phyloP scores from a whole-genome alignment of 352 stramenopile genomes.

The Phytophthora constricta region DNA sequence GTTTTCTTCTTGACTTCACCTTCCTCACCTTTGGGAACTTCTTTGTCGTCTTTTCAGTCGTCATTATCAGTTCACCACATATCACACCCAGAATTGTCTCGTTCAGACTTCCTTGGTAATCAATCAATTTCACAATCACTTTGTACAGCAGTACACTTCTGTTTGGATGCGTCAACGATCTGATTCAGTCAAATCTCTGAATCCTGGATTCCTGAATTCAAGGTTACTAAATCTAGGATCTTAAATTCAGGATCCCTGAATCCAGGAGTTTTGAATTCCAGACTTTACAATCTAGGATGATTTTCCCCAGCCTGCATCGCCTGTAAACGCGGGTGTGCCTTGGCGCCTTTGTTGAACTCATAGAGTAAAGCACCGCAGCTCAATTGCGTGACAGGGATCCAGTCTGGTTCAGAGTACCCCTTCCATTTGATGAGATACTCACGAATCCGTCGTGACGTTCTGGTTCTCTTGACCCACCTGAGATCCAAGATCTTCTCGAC shows the following conservation, averaged over 20 bases:
- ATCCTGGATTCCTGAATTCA: background rate
- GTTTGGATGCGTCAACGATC: no score
- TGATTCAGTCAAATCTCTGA: background rate
- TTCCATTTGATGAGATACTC: background rate
- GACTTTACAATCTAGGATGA: background rate
- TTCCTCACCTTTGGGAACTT: no score
- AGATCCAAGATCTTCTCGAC: background rate
- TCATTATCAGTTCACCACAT: no score
- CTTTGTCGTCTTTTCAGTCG: no score
- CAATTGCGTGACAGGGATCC: background rate
- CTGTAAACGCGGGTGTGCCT: background rate
- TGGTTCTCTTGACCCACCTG: background rate
- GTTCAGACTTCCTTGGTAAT: no score
- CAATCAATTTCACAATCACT: background rate
- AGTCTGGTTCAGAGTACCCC: background rate
- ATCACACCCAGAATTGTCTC: no score
- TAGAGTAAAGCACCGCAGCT: background rate
- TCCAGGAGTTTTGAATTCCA: background rate
- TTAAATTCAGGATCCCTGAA: background rate
- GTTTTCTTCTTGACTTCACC: no score
- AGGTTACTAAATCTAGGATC: background rate
- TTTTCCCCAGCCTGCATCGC: background rate
- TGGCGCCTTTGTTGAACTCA: background rate
- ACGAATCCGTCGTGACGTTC: background rate
- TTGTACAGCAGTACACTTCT: no score